These are phyloP conservation scores for Yueomyces sinensis DNA, from an alignment of 805 yeast species.

Conservation along the genomic window DNA sequence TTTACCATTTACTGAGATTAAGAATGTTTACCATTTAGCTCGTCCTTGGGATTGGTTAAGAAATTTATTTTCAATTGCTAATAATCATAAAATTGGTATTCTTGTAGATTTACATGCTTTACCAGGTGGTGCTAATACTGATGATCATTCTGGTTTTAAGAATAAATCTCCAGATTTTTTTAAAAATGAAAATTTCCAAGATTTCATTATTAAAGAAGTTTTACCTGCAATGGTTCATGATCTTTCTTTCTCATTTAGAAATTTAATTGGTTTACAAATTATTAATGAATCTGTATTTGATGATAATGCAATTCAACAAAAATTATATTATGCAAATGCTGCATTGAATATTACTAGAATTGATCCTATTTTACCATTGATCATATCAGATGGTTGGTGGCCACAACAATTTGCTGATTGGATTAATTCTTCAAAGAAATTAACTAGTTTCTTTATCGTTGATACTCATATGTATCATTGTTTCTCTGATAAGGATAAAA, in stretches of 20 bases:
- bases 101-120: slow-evolving; percentile 78
- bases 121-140: slow-evolving; percentile 86
- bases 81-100: slow-evolving; percentile 49
- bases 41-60: slow-evolving; percentile 48
- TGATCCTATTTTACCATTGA: slow-evolving; percentile 49
- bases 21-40: slow-evolving; percentile 51
- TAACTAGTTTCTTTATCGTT: slow-evolving; percentile 48
- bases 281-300: slow-evolving; percentile 73
- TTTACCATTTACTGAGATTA: slow-evolving; percentile 47
- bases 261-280: slow-evolving; percentile 70
- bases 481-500: slow-evolving; percentile 61
- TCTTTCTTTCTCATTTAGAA: slow-evolving; percentile 37
- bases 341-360: slow-evolving; percentile 41
- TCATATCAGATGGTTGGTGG: slow-evolving; percentile 94
- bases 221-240: slow-evolving; percentile 53
- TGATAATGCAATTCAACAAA: slow-evolving; percentile 38
- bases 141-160: slow-evolving; percentile 71
- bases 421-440: slow-evolving; percentile 27
- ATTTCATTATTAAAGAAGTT: slow-evolving; percentile 32
- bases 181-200: slow-evolving; percentile 30
- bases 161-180: slow-evolving; percentile 19
- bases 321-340: slow-evolving; percentile 53
- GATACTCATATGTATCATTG: slow-evolving; percentile 85
- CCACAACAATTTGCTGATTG: slow-evolving; percentile 64
- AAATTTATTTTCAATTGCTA: slow-evolving; percentile 47